Conservation (phyloP, 129 eudicot species). For the Saposhnikovia divaricata region DNA sequence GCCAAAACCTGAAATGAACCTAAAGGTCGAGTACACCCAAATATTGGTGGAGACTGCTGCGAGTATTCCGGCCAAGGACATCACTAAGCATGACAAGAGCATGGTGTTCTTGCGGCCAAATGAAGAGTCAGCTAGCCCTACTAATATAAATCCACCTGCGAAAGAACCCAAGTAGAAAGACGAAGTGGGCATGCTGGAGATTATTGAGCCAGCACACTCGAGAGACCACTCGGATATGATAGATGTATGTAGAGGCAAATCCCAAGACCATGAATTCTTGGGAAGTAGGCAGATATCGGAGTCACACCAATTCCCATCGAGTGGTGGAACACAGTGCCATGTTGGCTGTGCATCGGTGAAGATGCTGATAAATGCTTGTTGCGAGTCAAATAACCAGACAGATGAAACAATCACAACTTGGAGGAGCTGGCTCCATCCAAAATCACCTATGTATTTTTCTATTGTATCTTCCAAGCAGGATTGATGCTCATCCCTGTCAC, state of each 20-base stretch:
- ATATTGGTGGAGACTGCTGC: conserved; percentile 27
- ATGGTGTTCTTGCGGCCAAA: conserved; percentile 42
- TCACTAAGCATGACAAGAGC: conserved; percentile 19
- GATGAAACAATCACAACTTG: conserved; percentile 22
- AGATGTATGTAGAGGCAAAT: conserved; percentile 23
- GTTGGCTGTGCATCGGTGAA: conserved; percentile 36
- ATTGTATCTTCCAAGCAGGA: conserved; percentile 21
- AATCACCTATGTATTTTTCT: conserved; percentile 28
- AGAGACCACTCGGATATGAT: conserved; percentile 38
- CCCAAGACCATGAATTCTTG: conserved; percentile 29
- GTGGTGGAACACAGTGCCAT: conserved; percentile 20
- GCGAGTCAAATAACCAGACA: conserved; percentile 37
- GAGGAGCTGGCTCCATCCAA: conserved; percentile 18
- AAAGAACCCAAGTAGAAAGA: conserved; percentile 41
- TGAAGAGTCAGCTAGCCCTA: conserved; percentile 34
- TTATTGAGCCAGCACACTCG: conserved; percentile 29
- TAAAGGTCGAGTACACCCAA: conserved; percentile 30
- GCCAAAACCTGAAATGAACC: conserved; percentile 33
- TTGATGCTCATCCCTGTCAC: not conserved
- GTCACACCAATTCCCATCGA: not conserved
- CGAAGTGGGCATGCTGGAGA: conserved; percentile 35
- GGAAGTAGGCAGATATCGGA: conserved; percentile 17
- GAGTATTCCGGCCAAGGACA: conserved; percentile 28
- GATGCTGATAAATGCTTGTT: conserved; percentile 39
- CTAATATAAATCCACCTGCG: conserved; percentile 31